Base-by-base conservation (phyloP, 179 eudicot species). In the Kewa caespitosa region DNA sequence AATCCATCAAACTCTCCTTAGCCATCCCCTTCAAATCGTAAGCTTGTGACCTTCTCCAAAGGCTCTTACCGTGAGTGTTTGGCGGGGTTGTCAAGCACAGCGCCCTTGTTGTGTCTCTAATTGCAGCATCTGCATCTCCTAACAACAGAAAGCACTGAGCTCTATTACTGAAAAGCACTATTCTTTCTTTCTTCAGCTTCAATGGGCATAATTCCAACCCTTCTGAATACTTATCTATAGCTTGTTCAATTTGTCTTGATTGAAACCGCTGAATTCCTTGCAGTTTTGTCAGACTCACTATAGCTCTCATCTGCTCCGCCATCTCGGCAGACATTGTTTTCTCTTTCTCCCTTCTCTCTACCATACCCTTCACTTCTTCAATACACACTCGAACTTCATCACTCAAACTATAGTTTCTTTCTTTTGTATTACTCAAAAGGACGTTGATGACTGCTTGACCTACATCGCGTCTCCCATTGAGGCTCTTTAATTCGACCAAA, bases 1-100 rank as follows among this genome's bases (percentile, higher is more conserved):
- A 89, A 37, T 89, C 92, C 86, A 89, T 85, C 67, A 89, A 85
- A 70, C 92, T 86, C 76, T 86, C 92, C 73, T 79, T 85, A 37
- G 86, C 86, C 72, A 85, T 70, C 70, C 90, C 90, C 78, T 89
- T 89, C 77, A 82, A 80, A 65, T 89, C 90, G 76, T 86, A 89
- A n/a, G 92, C 92, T 74, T 86, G 90, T 65, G 90, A 85, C 75
- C 92, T 80, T 69, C 86, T 82, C 92, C 92, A 89, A 9, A 89
- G 82, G 74, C 92, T 87, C 67, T 78, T 86, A 27, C 78, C 22
- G 55, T 89, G 90, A 20, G 84, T 79, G 6, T 84, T 85, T 23
- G 76, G 76, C 14, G 87, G 87, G 33, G 28, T 61, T 5, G 84
- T 74, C 25, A 89, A 67, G 43, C 85, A 85, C 54, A 89, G 87